Conservation (phyloP, 306 rosid species). For the Ammopiptanthus mongolicus region DNA sequence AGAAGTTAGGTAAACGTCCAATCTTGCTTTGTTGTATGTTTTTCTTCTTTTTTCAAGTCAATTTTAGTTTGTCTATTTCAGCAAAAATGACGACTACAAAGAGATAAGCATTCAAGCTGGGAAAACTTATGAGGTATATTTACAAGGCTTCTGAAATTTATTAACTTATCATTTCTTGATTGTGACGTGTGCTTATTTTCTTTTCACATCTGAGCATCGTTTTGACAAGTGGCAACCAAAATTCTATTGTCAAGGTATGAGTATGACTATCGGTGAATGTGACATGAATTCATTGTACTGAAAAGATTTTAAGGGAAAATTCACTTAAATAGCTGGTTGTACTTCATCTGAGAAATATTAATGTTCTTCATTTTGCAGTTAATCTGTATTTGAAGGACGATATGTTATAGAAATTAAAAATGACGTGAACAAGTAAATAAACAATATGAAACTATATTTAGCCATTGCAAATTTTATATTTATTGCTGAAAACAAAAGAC, state of each 20-base stretch:
- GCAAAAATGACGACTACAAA: constrained; percentile 71
- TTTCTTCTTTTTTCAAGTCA: neutral
- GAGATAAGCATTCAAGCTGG: constrained; percentile 83
- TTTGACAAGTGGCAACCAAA: neutral
- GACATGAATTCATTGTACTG: neutral
- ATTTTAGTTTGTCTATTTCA: constrained; percentile 26
- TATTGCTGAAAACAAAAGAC: no score
- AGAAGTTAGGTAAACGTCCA: constrained; percentile 50
- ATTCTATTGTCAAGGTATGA: neutral
- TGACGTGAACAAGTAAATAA: neutral
- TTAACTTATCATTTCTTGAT: constrained; percentile 11
- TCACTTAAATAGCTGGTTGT: neutral
- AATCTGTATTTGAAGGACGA: neutral
- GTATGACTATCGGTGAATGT: neutral
- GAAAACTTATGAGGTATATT: constrained; percentile 73
- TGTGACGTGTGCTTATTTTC: neutral
- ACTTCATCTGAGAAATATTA: neutral
- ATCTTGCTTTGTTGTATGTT: neutral
- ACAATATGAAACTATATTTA: neutral
- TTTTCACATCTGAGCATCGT: neutral
- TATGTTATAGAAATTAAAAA: neutral
- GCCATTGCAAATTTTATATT: no score
- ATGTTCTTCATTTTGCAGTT: neutral
- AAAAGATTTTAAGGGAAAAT: neutral
- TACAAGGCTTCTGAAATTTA: constrained; percentile 6